Conservation (phyloP, 805 yeast species). For the Candida michaelii region DNA sequence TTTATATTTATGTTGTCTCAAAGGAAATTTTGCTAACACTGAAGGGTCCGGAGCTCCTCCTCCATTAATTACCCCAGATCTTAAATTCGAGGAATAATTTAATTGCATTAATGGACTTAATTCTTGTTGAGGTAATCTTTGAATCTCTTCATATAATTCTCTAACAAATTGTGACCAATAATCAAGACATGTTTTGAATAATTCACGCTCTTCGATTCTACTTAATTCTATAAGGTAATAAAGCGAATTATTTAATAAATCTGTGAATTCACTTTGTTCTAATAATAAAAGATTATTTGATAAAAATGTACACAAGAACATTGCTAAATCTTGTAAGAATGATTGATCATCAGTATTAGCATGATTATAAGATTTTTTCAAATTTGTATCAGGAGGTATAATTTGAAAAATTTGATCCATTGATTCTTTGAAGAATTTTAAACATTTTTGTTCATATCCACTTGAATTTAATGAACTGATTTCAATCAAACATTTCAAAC, state of each 20-base stretch:
- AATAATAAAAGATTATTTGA: slow-evolving; percentile 66
- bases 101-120: slow-evolving; percentile 77
- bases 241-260: slow-evolving; percentile 69
- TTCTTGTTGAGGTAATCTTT: slow-evolving; percentile 70
- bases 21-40: slow-evolving; percentile 69
- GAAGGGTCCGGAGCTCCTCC: slow-evolving; percentile 90
- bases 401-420: slow-evolving; percentile 68
- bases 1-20: slow-evolving; percentile 84
- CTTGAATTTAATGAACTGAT: slow-evolving; percentile 68
- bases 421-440: slow-evolving; percentile 66
- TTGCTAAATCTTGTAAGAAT: slow-evolving; percentile 90
- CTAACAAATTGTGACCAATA: slow-evolving; percentile 90
- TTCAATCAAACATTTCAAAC: slow-evolving; percentile 92
- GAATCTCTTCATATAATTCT: slow-evolving; percentile 81
- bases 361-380: slow-evolving; percentile 66
- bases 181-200: slow-evolving; percentile 92
- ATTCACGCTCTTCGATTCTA: slow-evolving; percentile 90
- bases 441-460: slow-evolving; percentile 54
- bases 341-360: slow-evolving; percentile 88
- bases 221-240: slow-evolving; percentile 81
- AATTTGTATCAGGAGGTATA: slow-evolving; percentile 71
- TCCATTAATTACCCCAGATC: slow-evolving; percentile 36
- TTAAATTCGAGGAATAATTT: slow-evolving; percentile 34
- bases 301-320: slow-evolving; percentile 85
- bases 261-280: slow-evolving; percentile 51